These are phyloP conservation scores for Fraxinus ornus DNA, from an alignment of 305 asterid genomes.

Conservation along the genomic window DNA sequence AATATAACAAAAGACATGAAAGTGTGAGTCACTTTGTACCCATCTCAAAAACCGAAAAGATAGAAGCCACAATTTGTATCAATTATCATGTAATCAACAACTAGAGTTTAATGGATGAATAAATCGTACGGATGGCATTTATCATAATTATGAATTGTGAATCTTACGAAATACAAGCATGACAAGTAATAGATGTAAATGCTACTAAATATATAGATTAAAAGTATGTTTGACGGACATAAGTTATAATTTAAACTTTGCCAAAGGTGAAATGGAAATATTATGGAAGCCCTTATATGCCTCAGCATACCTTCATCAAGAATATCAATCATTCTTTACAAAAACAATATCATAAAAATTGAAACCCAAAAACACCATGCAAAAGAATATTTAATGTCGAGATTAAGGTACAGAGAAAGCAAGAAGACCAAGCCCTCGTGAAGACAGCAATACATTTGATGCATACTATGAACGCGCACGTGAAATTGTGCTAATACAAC, in stretches of 20 bases:
- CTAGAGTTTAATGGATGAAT: too few relatives aligned
- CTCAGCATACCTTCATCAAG: too few relatives aligned
- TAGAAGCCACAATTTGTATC: neutral
- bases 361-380: neutral
- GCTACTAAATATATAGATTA: too few relatives aligned
- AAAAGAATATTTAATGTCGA: neutral
- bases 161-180: neutral
- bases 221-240: neutral
- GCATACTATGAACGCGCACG: slow-evolving; percentile 35
- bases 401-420: neutral
- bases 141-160: too few relatives aligned
- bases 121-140: too few relatives aligned
- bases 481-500: slow-evolving; percentile 39
- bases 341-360: neutral
- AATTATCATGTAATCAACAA: too few relatives aligned
- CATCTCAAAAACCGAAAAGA: neutral
- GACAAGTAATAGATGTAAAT: neutral
- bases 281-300: too few relatives aligned
- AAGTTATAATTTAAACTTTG: too few relatives aligned
- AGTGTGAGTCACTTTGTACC: neutral
- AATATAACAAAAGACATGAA: too few relatives aligned
- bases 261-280: neutral
- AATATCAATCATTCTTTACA: neutral
- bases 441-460: slow-evolving; percentile 39
- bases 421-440: slow-evolving; percentile 18